Conservation (phyloP, 164 flowering plant species). For the Dillenia suffruticosa region DNA sequence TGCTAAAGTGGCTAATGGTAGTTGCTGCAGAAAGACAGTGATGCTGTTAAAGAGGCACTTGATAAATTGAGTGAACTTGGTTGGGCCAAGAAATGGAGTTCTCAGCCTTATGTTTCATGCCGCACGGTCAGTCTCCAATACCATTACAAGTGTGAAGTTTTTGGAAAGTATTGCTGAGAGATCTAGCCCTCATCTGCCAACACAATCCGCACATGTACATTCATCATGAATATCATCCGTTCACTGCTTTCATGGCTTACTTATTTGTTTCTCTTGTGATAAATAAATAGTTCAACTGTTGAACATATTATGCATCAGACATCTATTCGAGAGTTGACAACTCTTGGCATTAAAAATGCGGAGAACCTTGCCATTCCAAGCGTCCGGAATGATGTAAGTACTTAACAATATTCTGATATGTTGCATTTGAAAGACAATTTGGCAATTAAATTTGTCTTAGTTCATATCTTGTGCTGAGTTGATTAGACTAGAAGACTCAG, state of each 20-base stretch:
- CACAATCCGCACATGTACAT: slow-evolving; percentile 14
- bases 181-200: slow-evolving; percentile 17
- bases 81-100: slow-evolving; percentile 93
- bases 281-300: slow-evolving; percentile 1
- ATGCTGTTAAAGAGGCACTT: slow-evolving; percentile 81
- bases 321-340: slow-evolving; percentile 79
- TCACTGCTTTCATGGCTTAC: not conserved
- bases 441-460: too few species aligned
- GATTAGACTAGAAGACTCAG: too few species aligned
- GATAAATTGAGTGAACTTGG: slow-evolving; percentile 76
- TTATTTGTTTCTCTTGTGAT: not conserved
- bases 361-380: slow-evolving; percentile 98
- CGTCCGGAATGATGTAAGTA: slow-evolving; percentile 93
- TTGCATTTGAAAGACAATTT: too few species aligned
- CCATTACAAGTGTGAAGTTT: slow-evolving; percentile 25
- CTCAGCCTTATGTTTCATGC: slow-evolving; percentile 91
- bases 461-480: too few species aligned
- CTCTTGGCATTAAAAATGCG: slow-evolving; percentile 85
- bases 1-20: not conserved
- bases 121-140: slow-evolving; percentile 67
- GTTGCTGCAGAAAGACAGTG: slow-evolving; percentile 75
- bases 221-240: slow-evolving; percentile 10
- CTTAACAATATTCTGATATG: not conserved
- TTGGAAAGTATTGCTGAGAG: slow-evolving; percentile 27
- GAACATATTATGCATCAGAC: slow-evolving; percentile 46